Percentiles rank a stretch among this genome's conserved stretches.
phyloP scores from a whole-genome alignment of 140 eudicot species.

The Flaveria floridana region DNA sequence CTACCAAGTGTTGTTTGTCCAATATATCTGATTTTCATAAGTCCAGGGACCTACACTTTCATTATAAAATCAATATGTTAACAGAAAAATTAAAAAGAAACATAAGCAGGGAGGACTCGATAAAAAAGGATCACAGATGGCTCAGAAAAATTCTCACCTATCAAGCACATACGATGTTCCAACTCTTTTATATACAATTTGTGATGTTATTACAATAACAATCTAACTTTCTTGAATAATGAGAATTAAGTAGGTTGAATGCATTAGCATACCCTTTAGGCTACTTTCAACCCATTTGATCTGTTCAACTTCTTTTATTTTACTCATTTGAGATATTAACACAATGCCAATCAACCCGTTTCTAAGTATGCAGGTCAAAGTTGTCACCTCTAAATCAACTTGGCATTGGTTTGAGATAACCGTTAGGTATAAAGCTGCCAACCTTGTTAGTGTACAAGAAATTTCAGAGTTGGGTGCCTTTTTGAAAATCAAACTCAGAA shows the following conservation, averaged over 20 bases:
- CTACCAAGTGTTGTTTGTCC: slow-evolving; percentile 84
- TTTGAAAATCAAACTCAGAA: not conserved
- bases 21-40: slow-evolving; percentile 63
- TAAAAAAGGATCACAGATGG: no score
- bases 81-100: not conserved
- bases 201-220: not conserved
- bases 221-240: not conserved
- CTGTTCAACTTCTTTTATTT: not conserved
- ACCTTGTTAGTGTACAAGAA: not conserved
- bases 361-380: not conserved
- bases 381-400: not conserved
- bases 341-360: not conserved
- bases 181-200: not conserved
- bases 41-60: slow-evolving; percentile 69
- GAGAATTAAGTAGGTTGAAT: not conserved
- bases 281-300: slow-evolving; percentile 1
- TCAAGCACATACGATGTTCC: not conserved
- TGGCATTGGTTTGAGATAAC: not conserved
- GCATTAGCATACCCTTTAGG: not conserved
- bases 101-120: not conserved
- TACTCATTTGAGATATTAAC: not conserved
- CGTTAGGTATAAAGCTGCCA: not conserved
- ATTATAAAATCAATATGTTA: not conserved
- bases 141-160: no score
- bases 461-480: not conserved